Evolutionary conservation across 108 stramenopile genomes (phyloP), one percentile per base, ranked within the genome.

Genomic region (Craspedostauros australis): DNA sequence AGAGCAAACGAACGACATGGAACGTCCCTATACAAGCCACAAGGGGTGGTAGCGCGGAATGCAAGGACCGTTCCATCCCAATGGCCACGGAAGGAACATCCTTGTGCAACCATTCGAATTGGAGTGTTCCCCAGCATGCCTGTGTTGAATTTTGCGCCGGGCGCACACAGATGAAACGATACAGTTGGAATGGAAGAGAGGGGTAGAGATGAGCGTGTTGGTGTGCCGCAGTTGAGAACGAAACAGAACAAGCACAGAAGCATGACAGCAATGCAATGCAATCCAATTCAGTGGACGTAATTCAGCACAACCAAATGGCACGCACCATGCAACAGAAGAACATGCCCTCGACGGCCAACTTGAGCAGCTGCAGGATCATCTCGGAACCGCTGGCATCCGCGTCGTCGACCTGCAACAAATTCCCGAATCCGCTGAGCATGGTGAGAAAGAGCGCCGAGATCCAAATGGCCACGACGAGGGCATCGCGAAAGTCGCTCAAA

Each of bases 81-180:
- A 23, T 50, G 14, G 65, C 66, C 1, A 76, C 6, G 4, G 54
- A 30, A 0, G 85, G 72, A 40, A 74, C 50, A 42, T 76, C 75
- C 7, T 16, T 3, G 18, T 51, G 55, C 33, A 84, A 36, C 79
- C 83, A 80, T 31, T 54, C 21, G 47, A 77, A 77, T 60, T 82
- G 80, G 4, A 86, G 50, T 20, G 72, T 74, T 3, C 50, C 44
- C 84, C 80, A 82, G 42, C 62, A 64, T 0, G 84, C 77, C 68
- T 72, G 32, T 47, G 26, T 22, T 23, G 9, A 22, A 21, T 54
- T 25, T 54, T 16, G 23, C n/a, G n/a, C n/a, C n/a, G n/a, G n/a
- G n/a, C n/a, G n/a, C n/a, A n/a, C 9, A 5, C 36, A 37, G 18
- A 47, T 7, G 20, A 43, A n/a, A 34, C 16, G 20, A 53, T 19